Conservation (phyloP, 1,284 basidiomycete species). For the Polyporus tsugae region DNA sequence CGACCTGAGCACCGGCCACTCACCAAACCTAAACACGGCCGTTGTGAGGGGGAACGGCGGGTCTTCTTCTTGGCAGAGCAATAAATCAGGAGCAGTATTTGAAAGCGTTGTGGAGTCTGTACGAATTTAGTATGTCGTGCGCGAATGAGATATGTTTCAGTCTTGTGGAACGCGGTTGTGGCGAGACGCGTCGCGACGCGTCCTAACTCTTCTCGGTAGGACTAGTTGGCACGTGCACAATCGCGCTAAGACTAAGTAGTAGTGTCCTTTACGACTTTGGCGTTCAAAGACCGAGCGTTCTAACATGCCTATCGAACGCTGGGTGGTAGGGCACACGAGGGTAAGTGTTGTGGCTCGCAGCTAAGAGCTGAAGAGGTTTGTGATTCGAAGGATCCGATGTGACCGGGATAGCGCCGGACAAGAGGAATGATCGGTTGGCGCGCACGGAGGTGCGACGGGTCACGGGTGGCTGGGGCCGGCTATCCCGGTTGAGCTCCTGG, state of each 20-base stretch:
- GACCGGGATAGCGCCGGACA: neutral
- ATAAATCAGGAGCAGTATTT: neutral
- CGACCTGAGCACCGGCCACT: slow-evolving; percentile 12
- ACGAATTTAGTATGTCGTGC: neutral
- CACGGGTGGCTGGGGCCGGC: slow-evolving; percentile 16
- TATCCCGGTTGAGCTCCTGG: slow-evolving; percentile 3
- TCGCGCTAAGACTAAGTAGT: neutral
- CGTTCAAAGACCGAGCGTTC: neutral
- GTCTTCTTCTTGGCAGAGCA: slow-evolving; percentile 1
- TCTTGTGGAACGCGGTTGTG: slow-evolving; percentile 22
- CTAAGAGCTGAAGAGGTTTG: neutral
- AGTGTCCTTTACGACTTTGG: neutral
- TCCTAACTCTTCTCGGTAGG: slow-evolving; percentile 1
- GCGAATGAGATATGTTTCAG: slow-evolving; percentile 15
- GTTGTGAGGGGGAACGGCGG: neutral
- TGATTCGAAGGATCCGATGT: slow-evolving; percentile 2
- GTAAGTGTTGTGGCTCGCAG: neutral
- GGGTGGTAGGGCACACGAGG: no score
- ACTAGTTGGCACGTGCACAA: neutral
- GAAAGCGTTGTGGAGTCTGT: neutral
- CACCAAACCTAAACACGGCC: no score
- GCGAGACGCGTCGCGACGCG: slow-evolving; percentile 29
- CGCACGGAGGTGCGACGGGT: slow-evolving; percentile 6
- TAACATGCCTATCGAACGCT: neutral
- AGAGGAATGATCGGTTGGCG: slow-evolving; percentile 15